Percentiles rank a stretch among this genome's conserved stretches.
Evolutionary conservation across 2,329 filamentous ascomycete genomes (phyloP).

Genomic region (Ceratocystis variospora): DNA sequence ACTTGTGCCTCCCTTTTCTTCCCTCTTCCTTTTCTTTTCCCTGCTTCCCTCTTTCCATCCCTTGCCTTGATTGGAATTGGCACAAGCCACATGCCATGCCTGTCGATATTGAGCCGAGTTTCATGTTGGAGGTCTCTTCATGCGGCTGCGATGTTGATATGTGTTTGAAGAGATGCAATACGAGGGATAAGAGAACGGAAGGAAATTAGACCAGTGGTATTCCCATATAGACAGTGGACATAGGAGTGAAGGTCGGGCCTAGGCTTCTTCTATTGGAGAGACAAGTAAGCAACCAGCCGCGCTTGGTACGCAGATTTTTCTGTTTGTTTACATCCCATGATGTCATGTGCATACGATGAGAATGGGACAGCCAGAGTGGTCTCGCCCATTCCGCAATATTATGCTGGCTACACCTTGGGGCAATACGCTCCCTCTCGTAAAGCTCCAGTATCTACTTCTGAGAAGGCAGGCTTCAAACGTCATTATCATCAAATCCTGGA

Average conservation of each 20-base stretch:
- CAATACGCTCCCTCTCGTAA: no score
- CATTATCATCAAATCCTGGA: not conserved
- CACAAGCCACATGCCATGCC: conserved; percentile 3
- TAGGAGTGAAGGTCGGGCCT: not conserved
- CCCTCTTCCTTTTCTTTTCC: not conserved
- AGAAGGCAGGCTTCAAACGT: no score
- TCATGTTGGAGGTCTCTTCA: not conserved
- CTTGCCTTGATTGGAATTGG: not conserved
- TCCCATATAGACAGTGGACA: no score
- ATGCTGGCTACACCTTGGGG: not conserved
- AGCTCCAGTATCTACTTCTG: no score
- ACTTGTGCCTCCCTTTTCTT: not conserved
- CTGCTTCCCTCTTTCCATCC: not conserved
- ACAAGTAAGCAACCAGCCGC: not conserved
- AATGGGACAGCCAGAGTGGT: no score
- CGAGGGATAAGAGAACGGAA: not conserved
- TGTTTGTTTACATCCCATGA: not conserved
- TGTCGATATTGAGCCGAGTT: conserved; percentile 1
- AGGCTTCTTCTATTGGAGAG: not conserved
- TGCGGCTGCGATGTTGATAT: not conserved
- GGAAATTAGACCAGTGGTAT: no score
- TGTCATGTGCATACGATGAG: no score
- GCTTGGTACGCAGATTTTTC: not conserved
- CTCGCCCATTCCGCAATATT: no score
- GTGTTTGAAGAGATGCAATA: not conserved